These are phyloP conservation scores for Sporisorium reilianum DNA, from an alignment of 1,284 basidiomycete species.

Conservation along the genomic window DNA sequence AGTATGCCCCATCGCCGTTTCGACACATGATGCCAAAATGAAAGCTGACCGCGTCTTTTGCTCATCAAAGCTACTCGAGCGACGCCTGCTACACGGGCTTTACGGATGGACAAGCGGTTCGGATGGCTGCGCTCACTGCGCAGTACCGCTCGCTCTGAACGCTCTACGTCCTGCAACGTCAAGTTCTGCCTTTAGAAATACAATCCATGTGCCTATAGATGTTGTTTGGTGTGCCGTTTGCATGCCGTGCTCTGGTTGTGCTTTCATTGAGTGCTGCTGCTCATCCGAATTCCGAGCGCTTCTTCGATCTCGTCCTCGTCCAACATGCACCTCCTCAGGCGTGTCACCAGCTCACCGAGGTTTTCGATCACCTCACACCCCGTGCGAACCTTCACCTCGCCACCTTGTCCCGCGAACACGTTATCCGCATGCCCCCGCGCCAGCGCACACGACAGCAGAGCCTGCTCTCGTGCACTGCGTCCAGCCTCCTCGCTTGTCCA, in stretches of 20 bases:
- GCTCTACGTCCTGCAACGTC: too few species aligned
- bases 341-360: constrained; percentile 37
- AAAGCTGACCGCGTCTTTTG: not conserved
- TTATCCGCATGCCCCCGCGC: constrained; percentile 23
- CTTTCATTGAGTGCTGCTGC: not conserved
- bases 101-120: constrained; percentile 49
- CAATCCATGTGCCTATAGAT: not conserved
- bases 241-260: not conserved
- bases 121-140: constrained; percentile 42
- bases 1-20: constrained; percentile 7
- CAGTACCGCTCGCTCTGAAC: constrained; percentile 36
- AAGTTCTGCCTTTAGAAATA: too few species aligned
- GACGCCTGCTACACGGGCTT: constrained; percentile 52
- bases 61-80: constrained; percentile 38
- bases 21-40: not conserved
- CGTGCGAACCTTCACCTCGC: constrained; percentile 28
- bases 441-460: constrained; percentile 35
- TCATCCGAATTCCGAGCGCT: constrained; percentile 22
- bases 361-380: constrained; percentile 46
- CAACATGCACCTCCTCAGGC: constrained; percentile 22
- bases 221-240: not conserved
- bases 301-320: constrained; percentile 29
- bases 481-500: constrained; percentile 4
- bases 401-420: not conserved
- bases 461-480: constrained; percentile 11